A percentile compares a stretch with the other conserved stretches of the same genome.
Conservation (phyloP, 2,329 filamentous ascomycete genomes). For the Pseudohalonectria lignicola region DNA sequence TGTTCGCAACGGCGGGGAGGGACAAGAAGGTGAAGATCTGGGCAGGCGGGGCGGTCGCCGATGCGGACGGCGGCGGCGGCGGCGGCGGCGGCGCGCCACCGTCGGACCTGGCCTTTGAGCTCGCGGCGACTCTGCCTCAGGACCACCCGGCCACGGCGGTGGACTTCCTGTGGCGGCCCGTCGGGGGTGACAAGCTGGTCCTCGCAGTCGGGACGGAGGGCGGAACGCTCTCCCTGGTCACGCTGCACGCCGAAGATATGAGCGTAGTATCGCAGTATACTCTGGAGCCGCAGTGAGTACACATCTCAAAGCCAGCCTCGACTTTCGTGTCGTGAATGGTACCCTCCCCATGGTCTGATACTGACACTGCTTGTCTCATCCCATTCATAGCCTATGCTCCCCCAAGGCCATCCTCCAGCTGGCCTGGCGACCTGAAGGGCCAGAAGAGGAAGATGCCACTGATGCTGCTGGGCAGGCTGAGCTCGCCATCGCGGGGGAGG, state of each 20-base stretch:
- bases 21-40: constrained; percentile 79
- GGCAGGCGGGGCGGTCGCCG: constrained; percentile 21
- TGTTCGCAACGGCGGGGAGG: constrained; percentile 80
- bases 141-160: constrained; percentile 59
- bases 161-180: constrained; percentile 42
- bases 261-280: constrained; percentile 21
- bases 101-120: constrained; percentile 27
- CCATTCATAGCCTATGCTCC: constrained; percentile 34
- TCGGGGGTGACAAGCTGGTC: constrained; percentile 21
- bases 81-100: neutral
- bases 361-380: too few relatives aligned
- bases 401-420: constrained; percentile 57
- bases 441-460: constrained; percentile 5
- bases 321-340: too few relatives aligned
- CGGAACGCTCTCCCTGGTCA: constrained; percentile 32
- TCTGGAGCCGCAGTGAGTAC: constrained; percentile 26
- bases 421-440: constrained; percentile 49
- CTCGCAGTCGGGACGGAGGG: constrained; percentile 49
- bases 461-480: constrained; percentile 23
- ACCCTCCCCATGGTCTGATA: too few relatives aligned
- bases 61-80: constrained; percentile 8
- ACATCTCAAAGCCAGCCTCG: too few relatives aligned
- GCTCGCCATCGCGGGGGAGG: constrained; percentile 47
- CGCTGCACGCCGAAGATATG: constrained; percentile 24
- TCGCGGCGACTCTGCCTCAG: constrained; percentile 40